Evolutionary conservation across 2,329 filamentous ascomycete genomes (phyloP).

Genomic region (Thelonectria blattea): DNA sequence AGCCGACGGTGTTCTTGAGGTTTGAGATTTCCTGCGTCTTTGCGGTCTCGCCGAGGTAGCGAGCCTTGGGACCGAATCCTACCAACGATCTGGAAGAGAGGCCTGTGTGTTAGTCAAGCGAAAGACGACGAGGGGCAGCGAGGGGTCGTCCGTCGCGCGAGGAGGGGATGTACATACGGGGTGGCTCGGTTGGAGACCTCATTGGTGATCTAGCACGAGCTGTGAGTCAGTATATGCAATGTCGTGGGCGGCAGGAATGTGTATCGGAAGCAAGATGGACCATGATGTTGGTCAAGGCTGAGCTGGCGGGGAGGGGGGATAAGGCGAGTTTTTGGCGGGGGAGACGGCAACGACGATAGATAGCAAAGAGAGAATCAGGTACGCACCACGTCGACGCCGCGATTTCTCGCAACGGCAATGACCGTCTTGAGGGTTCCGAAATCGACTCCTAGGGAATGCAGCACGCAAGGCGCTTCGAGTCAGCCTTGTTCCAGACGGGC

Average conservation of each 20-base stretch:
- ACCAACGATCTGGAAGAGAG: constrained; percentile 75
- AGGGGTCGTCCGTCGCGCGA: constrained; percentile 8
- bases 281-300: not conserved
- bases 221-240: constrained; percentile 1
- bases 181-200: constrained; percentile 98
- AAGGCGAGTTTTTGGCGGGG: constrained; percentile 5
- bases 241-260: not conserved
- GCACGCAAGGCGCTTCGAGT: constrained; percentile 17
- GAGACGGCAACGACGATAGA: not conserved
- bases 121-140: constrained; percentile 4
- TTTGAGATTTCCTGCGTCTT: constrained; percentile 99
- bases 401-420: constrained; percentile 96
- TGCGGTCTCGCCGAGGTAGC: constrained; percentile 92
- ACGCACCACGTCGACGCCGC: constrained; percentile 98
- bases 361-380: constrained; percentile 27
- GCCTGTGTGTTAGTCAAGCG: constrained; percentile 32
- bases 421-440: constrained; percentile 97
- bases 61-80: constrained; percentile 90
- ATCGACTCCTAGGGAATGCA: constrained; percentile 73
- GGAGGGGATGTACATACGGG: constrained; percentile 71
- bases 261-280: not conserved
- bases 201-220: constrained; percentile 79
- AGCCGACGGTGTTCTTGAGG: constrained; percentile 97
- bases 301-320: constrained; percentile 19
- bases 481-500: constrained; percentile 17